phyloP scores from a whole-genome alignment of 2,329 filamentous ascomycete species.

The Fusarium odoratissimum region DNA sequence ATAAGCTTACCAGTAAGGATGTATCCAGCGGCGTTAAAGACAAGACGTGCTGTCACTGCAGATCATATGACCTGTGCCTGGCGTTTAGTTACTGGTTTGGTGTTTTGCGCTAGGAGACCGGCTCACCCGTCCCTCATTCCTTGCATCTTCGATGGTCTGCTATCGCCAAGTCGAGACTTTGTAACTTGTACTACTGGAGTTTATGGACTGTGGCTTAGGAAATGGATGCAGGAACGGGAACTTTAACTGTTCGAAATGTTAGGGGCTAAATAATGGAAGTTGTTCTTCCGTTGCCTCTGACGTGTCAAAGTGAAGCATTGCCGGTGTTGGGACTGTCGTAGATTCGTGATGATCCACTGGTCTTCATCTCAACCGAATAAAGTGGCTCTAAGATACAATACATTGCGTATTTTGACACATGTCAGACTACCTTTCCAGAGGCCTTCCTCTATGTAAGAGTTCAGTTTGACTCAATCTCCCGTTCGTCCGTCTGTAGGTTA shows the following conservation, averaged over 20 bases:
- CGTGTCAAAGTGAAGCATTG: not conserved
- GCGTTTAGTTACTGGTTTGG: not conserved
- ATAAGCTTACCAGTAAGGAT: conserved; percentile 1
- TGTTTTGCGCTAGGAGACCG: not conserved
- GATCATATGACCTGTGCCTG: not conserved
- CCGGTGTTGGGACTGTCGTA: not conserved
- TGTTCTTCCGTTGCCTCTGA: not conserved
- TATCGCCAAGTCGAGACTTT: conserved; percentile 8
- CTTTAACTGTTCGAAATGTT: not conserved
- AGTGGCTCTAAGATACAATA: not conserved
- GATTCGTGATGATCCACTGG: not conserved
- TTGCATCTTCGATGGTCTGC: not conserved
- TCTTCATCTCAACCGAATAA: not conserved
- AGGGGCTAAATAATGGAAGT: not conserved
- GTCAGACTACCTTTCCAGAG: too few species aligned
- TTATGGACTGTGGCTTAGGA: not conserved
- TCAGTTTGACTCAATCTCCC: not conserved
- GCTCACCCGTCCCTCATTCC: conserved; percentile 1
- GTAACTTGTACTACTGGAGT: not conserved
- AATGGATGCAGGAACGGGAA: not conserved
- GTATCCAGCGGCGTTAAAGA: not conserved
- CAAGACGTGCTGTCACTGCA: not conserved
- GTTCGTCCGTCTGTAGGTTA: not conserved
- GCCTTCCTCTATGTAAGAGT: not conserved
- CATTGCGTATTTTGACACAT: not conserved